A percentile compares a stretch with the other conserved stretches of the same genome.
phyloP scores from a whole-genome alignment of 257 asterid species.

The Solanum raphanifolium region DNA sequence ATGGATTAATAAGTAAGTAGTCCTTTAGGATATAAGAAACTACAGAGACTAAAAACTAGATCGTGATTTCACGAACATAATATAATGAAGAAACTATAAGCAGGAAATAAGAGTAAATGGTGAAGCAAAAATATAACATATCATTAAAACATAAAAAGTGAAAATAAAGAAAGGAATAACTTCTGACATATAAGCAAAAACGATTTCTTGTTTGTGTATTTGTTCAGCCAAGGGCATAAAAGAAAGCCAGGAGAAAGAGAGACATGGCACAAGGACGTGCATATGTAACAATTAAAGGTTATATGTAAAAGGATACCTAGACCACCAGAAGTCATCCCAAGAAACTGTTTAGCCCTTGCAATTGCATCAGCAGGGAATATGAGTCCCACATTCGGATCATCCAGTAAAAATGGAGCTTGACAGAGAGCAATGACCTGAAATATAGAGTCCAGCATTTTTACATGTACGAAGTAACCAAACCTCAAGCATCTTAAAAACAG shows the following conservation, averaged over 20 bases:
- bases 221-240: not conserved
- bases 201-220: not conserved
- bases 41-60: not conserved
- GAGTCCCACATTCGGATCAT: constrained; percentile 92
- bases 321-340: constrained; percentile 79
- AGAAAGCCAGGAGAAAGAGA: not conserved
- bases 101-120: not conserved
- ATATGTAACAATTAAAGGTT: not conserved
- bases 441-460: not conserved
- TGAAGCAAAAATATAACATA: not conserved
- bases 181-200: not conserved
- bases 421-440: constrained; percentile 91
- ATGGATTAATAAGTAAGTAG: not conserved
- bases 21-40: not conserved
- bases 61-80: not conserved
- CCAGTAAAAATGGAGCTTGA: constrained; percentile 97
- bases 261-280: not conserved
- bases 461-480: not conserved
- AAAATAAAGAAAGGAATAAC: not conserved
- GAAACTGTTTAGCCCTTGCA: constrained; percentile 86
- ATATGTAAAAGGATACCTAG: constrained; percentile 42
- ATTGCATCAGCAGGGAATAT: constrained; percentile 95
- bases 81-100: not conserved
- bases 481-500: not conserved
- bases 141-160: not conserved